Conservation (phyloP, 2,329 filamentous ascomycete genomes). For the Penicillium verrucosum region DNA sequence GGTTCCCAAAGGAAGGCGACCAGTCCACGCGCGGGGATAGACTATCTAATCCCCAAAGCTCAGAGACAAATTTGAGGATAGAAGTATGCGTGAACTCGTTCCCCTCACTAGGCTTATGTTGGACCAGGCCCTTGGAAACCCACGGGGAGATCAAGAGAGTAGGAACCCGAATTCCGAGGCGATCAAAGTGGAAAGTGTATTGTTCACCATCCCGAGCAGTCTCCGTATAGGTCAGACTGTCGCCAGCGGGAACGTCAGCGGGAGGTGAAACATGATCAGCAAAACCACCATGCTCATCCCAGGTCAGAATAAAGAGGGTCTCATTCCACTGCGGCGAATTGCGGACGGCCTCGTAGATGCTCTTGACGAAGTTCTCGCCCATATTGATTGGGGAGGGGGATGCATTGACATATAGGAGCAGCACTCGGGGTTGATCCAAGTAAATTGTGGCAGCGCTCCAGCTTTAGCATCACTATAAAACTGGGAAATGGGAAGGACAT, state of each 20-base stretch:
- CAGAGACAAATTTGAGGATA: slow-evolving; percentile 43
- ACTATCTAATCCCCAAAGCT: slow-evolving; percentile 44
- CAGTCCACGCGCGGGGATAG: slow-evolving; percentile 40
- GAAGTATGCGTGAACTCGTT: slow-evolving; percentile 47
- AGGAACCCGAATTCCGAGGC: slow-evolving; percentile 32
- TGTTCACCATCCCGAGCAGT: slow-evolving; percentile 23
- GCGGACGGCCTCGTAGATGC: slow-evolving; percentile 47
- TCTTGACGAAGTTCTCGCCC: slow-evolving; percentile 47
- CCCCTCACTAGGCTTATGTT: slow-evolving; percentile 37
- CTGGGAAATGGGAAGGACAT: slow-evolving; percentile 38
- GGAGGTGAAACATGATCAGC: slow-evolving; percentile 48
- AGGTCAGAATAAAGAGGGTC: slow-evolving; percentile 49
- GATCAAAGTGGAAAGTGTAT: slow-evolving; percentile 34
- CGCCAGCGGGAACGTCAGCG: slow-evolving; percentile 38
- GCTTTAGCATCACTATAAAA: slow-evolving; percentile 47
- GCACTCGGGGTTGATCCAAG: slow-evolving; percentile 52
- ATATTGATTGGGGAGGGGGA: slow-evolving; percentile 44
- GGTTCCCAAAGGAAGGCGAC: slow-evolving; percentile 38
- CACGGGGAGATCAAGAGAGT: slow-evolving; percentile 38
- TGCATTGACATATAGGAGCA: slow-evolving; percentile 51
- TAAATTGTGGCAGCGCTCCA: slow-evolving; percentile 46
- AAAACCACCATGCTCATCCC: slow-evolving; percentile 50
- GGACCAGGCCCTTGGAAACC: slow-evolving; percentile 43
- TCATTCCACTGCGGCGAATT: slow-evolving; percentile 47
- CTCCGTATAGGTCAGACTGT: slow-evolving; percentile 37